phyloP scores from a whole-genome alignment of 164 flowering plant species.

The Platanus orientalis region DNA sequence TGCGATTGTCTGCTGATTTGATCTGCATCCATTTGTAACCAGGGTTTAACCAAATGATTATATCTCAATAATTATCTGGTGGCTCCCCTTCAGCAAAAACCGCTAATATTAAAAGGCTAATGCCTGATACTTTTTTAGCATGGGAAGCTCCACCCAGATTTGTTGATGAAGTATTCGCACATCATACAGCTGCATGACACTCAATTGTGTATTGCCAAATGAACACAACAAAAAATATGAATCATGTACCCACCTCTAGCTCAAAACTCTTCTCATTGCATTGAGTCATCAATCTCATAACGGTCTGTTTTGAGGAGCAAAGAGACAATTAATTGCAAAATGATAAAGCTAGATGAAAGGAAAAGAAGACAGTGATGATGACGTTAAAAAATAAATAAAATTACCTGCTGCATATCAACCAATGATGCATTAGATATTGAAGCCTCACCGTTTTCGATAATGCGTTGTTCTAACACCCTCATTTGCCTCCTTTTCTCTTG shows the following conservation, averaged over 20 bases:
- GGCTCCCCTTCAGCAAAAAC: background rate
- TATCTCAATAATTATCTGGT: background rate
- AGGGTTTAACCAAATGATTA: conserved; percentile 6
- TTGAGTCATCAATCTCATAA: conserved; percentile 80
- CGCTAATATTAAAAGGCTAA: background rate
- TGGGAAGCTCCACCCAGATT: background rate
- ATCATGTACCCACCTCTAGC: conserved; percentile 61
- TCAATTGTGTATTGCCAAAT: too few relatives aligned
- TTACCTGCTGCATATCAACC: conserved; percentile 97
- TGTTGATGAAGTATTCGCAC: background rate
- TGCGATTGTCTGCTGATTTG: conserved; percentile 89
- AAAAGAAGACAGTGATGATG: background rate
- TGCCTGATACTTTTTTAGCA: background rate
- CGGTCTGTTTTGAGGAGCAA: conserved; percentile 45
- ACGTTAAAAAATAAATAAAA: background rate
- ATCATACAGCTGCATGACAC: background rate
- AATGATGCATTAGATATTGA: conserved; percentile 77
- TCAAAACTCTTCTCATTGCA: conserved; percentile 92
- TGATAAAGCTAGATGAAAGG: background rate
- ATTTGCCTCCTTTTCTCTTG: conserved; percentile 79
- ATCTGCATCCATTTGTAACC: conserved; percentile 46
- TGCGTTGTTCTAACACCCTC: conserved; percentile 77
- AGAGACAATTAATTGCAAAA: background rate
- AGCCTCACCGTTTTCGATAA: conserved; percentile 78
- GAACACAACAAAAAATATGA: background rate